Percentiles rank a stretch among this genome's conserved stretches.
Conservation (phyloP, 2,329 filamentous ascomycete genomes). For the Endocalyx cinctus region DNA sequence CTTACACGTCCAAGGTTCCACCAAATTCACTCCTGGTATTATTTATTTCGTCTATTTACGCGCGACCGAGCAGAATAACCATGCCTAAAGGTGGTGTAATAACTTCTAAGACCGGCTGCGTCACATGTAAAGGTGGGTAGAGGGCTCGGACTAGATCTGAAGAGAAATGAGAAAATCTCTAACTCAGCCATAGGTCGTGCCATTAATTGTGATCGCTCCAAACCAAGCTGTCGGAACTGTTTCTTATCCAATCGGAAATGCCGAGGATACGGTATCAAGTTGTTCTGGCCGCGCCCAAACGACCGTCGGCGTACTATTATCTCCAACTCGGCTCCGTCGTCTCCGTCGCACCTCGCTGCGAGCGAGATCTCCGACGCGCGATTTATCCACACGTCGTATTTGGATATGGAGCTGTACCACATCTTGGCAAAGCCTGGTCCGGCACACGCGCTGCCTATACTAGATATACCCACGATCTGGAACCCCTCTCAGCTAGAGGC, state of each 20-base stretch:
- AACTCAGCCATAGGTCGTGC: constrained; percentile 16
- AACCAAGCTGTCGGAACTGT: constrained; percentile 19
- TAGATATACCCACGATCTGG: too few species aligned
- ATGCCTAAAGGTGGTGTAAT: too few species aligned
- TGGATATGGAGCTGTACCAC: constrained; percentile 15
- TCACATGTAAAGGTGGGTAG: constrained; percentile 21
- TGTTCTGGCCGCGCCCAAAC: constrained; percentile 24
- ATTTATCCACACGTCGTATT: constrained; percentile 18
- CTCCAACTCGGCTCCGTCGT: background rate
- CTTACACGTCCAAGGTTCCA: too few species aligned
- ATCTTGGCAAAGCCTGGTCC: background rate
- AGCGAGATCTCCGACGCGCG: constrained; percentile 1
- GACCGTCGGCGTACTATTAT: constrained; percentile 20
- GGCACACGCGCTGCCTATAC: constrained; percentile 3
- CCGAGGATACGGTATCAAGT: constrained; percentile 20
- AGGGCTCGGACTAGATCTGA: background rate
- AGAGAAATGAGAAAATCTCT: too few species aligned
- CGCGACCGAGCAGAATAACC: too few species aligned
- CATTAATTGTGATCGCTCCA: constrained; percentile 16
- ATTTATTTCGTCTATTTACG: too few species aligned
- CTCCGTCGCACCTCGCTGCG: too few species aligned
- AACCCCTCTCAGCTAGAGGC: too few species aligned
- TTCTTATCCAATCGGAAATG: constrained; percentile 14
- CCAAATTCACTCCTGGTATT: too few species aligned
- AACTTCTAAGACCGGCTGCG: too few species aligned